phyloP scores from a whole-genome alignment of 2,329 filamentous ascomycete genomes.

The Pseudocercospora vitis region DNA sequence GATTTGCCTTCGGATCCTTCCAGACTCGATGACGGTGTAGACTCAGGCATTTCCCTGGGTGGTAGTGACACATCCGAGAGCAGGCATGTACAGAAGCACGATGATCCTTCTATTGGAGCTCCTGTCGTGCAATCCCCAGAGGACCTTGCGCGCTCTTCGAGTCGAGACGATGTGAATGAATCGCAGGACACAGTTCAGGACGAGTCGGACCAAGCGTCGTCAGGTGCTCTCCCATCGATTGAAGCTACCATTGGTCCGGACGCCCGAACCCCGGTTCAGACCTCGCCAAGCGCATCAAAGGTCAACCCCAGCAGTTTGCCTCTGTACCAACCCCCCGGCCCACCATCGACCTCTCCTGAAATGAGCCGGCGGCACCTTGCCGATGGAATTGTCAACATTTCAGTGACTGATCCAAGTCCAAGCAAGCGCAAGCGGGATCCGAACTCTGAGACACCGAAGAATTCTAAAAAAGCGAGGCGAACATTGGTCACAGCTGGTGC shows the following conservation, averaged over 20 bases:
- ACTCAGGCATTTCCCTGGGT: conserved; percentile 34
- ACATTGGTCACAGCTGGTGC: neutral
- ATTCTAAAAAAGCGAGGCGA: conserved; percentile 16
- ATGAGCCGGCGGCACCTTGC: conserved; percentile 26
- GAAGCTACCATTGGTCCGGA: conserved; percentile 9
- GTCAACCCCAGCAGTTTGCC: conserved; percentile 25
- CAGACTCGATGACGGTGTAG: conserved; percentile 34
- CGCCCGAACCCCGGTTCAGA: neutral
- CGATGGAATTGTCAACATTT: conserved; percentile 14
- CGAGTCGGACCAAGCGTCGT: neutral
- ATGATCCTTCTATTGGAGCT: neutral
- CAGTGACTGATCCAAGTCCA: conserved; percentile 7
- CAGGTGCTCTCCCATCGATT: conserved; percentile 11
- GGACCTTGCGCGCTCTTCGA: neutral
- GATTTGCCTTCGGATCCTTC: conserved; percentile 12
- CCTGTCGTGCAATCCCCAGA: neutral
- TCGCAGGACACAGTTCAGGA: neutral
- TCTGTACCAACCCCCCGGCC: conserved; percentile 33
- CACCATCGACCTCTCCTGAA: conserved; percentile 34
- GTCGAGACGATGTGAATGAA: neutral
- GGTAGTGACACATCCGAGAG: conserved; percentile 25
- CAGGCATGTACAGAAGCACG: conserved; percentile 9
- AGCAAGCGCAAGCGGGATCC: conserved; percentile 30
- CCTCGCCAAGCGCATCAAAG: conserved; percentile 18
- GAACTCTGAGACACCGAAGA: conserved; percentile 17